Percentiles rank a stretch among this genome's conserved stretches.
Conservation (phyloP, 148 eudicot species). For the Diospyros kaki region DNA sequence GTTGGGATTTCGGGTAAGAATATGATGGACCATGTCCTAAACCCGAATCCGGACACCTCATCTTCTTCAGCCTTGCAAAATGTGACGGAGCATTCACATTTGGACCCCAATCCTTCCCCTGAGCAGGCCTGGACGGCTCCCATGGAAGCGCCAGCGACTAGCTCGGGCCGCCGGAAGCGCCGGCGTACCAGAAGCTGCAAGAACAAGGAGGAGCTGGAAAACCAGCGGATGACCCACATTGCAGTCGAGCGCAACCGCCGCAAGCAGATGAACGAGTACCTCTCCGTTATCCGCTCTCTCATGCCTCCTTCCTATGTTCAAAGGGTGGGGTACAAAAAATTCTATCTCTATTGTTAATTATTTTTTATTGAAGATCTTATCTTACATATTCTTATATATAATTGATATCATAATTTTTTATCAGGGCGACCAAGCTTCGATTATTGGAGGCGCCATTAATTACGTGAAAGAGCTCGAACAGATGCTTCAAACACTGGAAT, state of each 20-base stretch:
- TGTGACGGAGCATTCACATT: constrained; percentile 8
- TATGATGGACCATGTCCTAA: background rate
- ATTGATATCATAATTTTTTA: background rate
- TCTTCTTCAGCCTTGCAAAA: constrained; percentile 17
- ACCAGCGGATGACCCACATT: constrained; percentile 89
- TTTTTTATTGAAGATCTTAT: no score
- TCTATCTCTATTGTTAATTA: no score
- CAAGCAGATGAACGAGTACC: constrained; percentile 88
- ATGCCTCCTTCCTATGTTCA: constrained; percentile 82
- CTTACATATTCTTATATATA: no score
- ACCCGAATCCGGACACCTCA: constrained; percentile 13
- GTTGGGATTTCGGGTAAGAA: background rate
- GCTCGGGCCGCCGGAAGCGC: constrained; percentile 29
- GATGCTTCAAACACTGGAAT: constrained; percentile 48
- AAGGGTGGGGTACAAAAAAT: constrained; percentile 42
- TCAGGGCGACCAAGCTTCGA: constrained; percentile 94
- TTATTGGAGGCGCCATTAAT: constrained; percentile 88
- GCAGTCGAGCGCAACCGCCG: constrained; percentile 86
- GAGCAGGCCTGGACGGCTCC: constrained; percentile 25
- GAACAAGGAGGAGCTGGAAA: constrained; percentile 75
- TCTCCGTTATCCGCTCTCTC: constrained; percentile 61
- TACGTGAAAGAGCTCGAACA: constrained; percentile 87
- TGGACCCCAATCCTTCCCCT: constrained; percentile 31
- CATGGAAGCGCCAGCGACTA: constrained; percentile 11
- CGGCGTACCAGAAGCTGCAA: constrained; percentile 47